These are phyloP conservation scores for Ananas comosus DNA, from an alignment of 176 grass and related monocot species.

Conservation along the genomic window DNA sequence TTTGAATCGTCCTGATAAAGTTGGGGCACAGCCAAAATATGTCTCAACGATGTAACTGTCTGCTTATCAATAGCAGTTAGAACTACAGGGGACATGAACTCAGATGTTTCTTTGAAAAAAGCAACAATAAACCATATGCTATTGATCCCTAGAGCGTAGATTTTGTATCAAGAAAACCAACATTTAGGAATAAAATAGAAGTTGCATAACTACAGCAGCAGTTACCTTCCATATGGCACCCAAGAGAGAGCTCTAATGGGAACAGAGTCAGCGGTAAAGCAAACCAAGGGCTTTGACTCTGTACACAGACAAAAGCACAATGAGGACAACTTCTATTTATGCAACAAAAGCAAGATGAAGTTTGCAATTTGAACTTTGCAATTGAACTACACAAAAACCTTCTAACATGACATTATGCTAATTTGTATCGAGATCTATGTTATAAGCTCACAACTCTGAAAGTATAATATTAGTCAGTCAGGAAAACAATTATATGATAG, in stretches of 20 bases:
- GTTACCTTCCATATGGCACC: conserved; percentile 72
- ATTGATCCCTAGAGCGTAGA: not conserved
- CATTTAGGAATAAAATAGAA: conserved; percentile 13
- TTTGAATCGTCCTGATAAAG: too few relatives aligned
- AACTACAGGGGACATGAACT: not conserved
- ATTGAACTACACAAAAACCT: conserved; percentile 13
- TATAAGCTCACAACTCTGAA: not conserved
- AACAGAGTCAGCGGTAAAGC: conserved; percentile 73
- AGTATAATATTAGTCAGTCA: not conserved
- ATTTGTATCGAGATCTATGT: not conserved
- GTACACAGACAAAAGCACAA: conserved; percentile 8
- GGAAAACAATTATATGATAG: not conserved
- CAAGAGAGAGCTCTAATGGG: conserved; percentile 87
- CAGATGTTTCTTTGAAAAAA: not conserved
- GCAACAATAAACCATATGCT: not conserved
- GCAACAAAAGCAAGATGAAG: not conserved
- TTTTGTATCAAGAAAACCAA: conserved; percentile 9
- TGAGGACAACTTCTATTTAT: not conserved
- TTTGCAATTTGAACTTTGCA: conserved; percentile 2
- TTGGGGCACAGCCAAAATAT: too few relatives aligned
- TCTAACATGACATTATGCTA: not conserved
- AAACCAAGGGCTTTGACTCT: conserved; percentile 91
- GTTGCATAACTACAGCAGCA: not conserved
- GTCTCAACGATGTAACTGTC: too few relatives aligned
- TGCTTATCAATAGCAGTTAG: not conserved